A percentile compares a stretch with the other conserved stretches of the same genome.
Conservation (phyloP, 2,329 filamentous ascomycete genomes). For the Chaetoscypha palmicola region DNA sequence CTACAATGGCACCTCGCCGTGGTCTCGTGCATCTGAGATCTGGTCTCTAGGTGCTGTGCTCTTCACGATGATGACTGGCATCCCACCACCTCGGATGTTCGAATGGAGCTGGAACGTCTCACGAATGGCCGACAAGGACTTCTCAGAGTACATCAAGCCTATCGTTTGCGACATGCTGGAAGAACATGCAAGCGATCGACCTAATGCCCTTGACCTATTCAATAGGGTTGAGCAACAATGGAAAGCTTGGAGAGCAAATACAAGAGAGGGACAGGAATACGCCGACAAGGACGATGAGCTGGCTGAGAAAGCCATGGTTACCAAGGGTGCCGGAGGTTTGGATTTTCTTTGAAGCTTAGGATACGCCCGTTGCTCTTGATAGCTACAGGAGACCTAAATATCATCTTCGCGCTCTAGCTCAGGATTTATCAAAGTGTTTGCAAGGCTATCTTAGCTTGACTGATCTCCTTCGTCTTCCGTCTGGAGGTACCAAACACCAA, state of each 20-base stretch:
- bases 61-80: slow-evolving; percentile 29
- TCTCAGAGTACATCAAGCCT: slow-evolving; percentile 17
- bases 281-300: slow-evolving; percentile 19
- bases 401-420: too few relatives aligned
- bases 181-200: slow-evolving; percentile 14
- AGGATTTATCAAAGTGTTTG: too few relatives aligned
- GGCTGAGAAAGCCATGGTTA: slow-evolving; percentile 2
- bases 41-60: slow-evolving; percentile 26
- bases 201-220: slow-evolving; percentile 15
- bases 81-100: slow-evolving; percentile 22
- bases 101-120: slow-evolving; percentile 24
- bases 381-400: too few relatives aligned
- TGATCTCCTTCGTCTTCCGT: too few relatives aligned
- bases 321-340: not conserved
- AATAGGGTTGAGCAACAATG: slow-evolving; percentile 18
- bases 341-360: too few relatives aligned
- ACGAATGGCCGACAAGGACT: slow-evolving; percentile 22
- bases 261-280: slow-evolving; percentile 14
- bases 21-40: slow-evolving; percentile 21
- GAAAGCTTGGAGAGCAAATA: slow-evolving; percentile 21
- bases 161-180: slow-evolving; percentile 23
- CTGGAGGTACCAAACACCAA: too few relatives aligned
- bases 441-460: too few relatives aligned
- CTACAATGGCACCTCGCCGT: slow-evolving; percentile 17
- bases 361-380: too few relatives aligned